A percentile compares a stretch with the other conserved stretches of the same genome.
phyloP scores from a whole-genome alignment of 2,329 filamentous ascomycete genomes.

The Penicillium sp. region DNA sequence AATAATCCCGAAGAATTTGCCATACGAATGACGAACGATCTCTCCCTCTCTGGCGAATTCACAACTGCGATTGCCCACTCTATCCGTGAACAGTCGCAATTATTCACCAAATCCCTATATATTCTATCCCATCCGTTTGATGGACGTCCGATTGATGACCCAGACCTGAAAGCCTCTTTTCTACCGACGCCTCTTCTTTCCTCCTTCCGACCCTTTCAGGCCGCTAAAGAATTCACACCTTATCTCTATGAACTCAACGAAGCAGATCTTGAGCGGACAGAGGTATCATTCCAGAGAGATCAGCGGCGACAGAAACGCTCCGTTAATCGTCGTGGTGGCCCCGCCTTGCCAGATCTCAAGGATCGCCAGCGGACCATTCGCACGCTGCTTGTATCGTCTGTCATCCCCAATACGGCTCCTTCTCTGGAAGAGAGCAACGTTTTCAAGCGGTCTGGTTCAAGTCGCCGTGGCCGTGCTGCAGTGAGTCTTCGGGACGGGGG shows the following conservation, averaged over 20 bases:
- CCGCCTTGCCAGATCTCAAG: constrained; percentile 92
- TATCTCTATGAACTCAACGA: constrained; percentile 95
- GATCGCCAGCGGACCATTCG: constrained; percentile 92
- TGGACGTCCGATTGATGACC: constrained; percentile 88
- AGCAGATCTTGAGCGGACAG: constrained; percentile 84
- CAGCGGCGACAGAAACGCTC: constrained; percentile 94
- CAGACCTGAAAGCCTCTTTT: constrained; percentile 84
- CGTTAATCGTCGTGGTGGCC: constrained; percentile 89
- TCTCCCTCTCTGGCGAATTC: constrained; percentile 93
- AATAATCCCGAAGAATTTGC: constrained; percentile 98
- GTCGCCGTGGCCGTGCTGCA: constrained; percentile 62
- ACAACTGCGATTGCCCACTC: constrained; percentile 97
- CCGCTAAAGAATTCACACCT: constrained; percentile 91
- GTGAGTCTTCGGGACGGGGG: constrained; percentile 62
- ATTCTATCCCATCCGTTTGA: constrained; percentile 94
- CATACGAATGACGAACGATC: constrained; percentile 81
- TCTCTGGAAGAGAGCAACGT: constrained; percentile 83
- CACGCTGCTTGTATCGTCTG: constrained; percentile 88
- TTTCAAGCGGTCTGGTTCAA: constrained; percentile 75
- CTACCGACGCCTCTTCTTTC: constrained; percentile 80
- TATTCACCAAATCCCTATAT: constrained; percentile 93
- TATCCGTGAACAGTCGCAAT: constrained; percentile 92
- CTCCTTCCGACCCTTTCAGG: constrained; percentile 87
- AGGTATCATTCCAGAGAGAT: constrained; percentile 90
- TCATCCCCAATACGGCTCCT: constrained; percentile 83